Percentiles rank a stretch among this genome's conserved stretches.
phyloP scores from a whole-genome alignment of 2,329 filamentous ascomycete genomes.

The Pseudofabraea citricarpa region DNA sequence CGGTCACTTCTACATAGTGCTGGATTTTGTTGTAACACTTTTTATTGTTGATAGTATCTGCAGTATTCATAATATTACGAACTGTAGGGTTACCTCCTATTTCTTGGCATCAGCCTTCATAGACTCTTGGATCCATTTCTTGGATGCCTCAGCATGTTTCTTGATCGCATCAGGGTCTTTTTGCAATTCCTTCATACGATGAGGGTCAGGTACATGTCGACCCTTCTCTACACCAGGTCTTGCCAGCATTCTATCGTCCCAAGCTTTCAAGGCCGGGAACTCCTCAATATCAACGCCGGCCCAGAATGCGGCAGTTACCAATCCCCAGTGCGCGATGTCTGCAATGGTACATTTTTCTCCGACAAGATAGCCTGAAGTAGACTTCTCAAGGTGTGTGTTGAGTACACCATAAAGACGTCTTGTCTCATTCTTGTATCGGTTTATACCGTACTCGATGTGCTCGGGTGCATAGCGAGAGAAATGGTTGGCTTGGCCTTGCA shows the following conservation, averaged over 20 bases:
- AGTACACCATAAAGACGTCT: slow-evolving; percentile 76
- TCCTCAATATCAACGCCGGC: slow-evolving; percentile 66
- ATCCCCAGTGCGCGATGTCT: slow-evolving; percentile 73
- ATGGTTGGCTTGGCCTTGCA: slow-evolving; percentile 83
- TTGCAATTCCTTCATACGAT: slow-evolving; percentile 52
- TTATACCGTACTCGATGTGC: slow-evolving; percentile 75
- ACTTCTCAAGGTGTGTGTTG: slow-evolving; percentile 62
- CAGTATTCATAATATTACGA: too few species aligned
- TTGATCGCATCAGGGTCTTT: slow-evolving; percentile 49
- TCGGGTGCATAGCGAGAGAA: slow-evolving; percentile 79
- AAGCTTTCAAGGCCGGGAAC: slow-evolving; percentile 71
- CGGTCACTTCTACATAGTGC: too few species aligned
- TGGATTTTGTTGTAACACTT: too few species aligned
- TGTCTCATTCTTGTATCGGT: slow-evolving; percentile 79
- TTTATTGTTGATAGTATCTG: too few species aligned
- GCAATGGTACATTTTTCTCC: slow-evolving; percentile 69
- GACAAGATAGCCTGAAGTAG: slow-evolving; percentile 53
- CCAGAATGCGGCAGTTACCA: slow-evolving; percentile 21
- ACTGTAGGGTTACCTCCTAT: too few species aligned
- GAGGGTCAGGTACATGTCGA: slow-evolving; percentile 62
- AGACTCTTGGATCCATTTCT: slow-evolving; percentile 61
- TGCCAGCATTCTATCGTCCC: slow-evolving; percentile 67
- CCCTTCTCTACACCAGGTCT: slow-evolving; percentile 73
- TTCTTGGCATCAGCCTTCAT: slow-evolving; percentile 38
- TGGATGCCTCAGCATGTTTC: slow-evolving; percentile 44